These are phyloP conservation scores for Podaxis sp. DNA, from an alignment of 768 basidiomycete species.

Conservation along the genomic window DNA sequence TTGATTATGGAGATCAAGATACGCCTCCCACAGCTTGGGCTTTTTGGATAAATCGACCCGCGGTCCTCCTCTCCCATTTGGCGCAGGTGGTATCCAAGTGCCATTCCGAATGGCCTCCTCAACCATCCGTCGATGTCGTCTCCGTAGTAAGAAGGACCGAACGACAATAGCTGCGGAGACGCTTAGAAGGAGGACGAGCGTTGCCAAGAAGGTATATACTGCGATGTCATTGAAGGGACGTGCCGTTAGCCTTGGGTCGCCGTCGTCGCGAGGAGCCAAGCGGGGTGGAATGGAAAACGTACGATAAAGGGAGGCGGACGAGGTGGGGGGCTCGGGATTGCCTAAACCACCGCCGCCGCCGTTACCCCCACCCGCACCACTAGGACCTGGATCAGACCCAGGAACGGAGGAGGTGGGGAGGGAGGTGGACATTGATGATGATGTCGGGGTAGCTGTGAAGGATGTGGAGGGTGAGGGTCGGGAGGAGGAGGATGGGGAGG, in stretches of 20 bases:
- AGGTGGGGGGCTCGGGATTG: constrained; percentile 17
- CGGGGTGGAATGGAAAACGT: constrained; percentile 16
- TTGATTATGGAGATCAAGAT: constrained; percentile 27
- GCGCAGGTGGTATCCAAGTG: constrained; percentile 49
- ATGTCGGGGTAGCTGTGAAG: background rate
- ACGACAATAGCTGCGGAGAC: constrained; percentile 68
- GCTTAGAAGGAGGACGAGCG: constrained; percentile 62
- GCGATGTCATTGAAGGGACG: constrained; percentile 13
- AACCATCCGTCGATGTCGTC: constrained; percentile 55
- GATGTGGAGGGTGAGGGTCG: background rate
- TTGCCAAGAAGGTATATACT: constrained; percentile 58
- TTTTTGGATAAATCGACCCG: constrained; percentile 42
- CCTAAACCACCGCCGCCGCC: background rate
- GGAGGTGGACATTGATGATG: constrained; percentile 2
- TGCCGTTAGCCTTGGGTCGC: constrained; percentile 2
- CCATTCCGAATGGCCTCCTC: constrained; percentile 67
- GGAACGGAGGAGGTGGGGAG: background rate
- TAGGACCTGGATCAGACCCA: background rate
- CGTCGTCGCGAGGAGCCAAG: background rate
- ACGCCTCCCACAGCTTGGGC: constrained; percentile 49
- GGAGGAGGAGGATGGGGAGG: background rate
- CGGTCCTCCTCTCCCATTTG: constrained; percentile 17
- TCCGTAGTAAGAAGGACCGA: constrained; percentile 62
- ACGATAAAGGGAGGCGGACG: constrained; percentile 33
- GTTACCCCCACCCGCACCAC: background rate